These are phyloP conservation scores for Oryza longistaminata DNA, from an alignment of 176 grass and related monocot genomes.

Conservation along the genomic window DNA sequence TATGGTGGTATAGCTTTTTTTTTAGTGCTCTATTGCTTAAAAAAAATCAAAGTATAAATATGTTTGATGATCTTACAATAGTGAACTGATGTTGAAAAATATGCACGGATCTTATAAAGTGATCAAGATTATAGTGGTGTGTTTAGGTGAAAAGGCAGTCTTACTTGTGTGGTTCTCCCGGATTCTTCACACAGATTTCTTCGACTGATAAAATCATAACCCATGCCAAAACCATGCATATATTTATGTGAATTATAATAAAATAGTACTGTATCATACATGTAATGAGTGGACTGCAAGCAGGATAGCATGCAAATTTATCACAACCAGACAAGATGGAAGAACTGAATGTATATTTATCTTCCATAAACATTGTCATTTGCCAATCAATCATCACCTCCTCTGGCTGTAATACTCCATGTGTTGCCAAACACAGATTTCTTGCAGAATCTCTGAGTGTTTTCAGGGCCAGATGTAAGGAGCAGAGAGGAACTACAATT, in stretches of 20 bases:
- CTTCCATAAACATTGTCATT: neutral
- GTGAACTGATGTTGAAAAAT: neutral
- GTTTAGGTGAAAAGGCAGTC: neutral
- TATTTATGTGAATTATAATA: neutral
- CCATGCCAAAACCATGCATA: neutral
- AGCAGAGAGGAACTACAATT: neutral
- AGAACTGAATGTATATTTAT: neutral
- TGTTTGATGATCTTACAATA: neutral
- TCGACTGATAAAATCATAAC: neutral
- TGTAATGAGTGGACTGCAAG: no score
- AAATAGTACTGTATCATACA: neutral
- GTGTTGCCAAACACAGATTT: neutral
- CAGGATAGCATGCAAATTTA: neutral
- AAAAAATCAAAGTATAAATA: neutral
- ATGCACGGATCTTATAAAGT: neutral
- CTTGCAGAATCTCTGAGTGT: neutral
- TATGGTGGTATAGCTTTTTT: neutral
- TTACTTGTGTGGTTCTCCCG: neutral
- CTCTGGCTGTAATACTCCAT: neutral
- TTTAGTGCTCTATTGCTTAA: neutral
- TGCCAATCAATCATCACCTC: neutral
- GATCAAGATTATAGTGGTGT: neutral
- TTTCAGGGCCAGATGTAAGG: neutral
- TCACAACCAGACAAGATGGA: neutral
- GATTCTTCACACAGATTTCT: neutral